phyloP scores from a whole-genome alignment of 2,329 filamentous ascomycete genomes.

The Clarireedia paspali region DNA sequence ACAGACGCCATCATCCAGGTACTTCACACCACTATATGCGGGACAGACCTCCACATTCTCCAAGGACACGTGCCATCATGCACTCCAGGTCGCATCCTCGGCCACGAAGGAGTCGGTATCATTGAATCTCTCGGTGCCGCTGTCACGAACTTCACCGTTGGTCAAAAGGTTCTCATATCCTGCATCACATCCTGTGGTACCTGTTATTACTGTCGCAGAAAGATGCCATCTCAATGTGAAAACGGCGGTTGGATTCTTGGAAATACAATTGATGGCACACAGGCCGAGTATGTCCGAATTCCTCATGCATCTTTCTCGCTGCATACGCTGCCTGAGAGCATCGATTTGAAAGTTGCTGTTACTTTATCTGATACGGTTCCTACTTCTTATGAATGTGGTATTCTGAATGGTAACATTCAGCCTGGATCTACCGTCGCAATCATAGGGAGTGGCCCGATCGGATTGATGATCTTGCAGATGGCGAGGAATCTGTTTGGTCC shows the following conservation, averaged over 20 bases:
- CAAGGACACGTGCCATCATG: constrained; percentile 45
- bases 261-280: constrained; percentile 63
- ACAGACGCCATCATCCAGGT: constrained; percentile 44
- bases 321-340: constrained; percentile 67
- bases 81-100: constrained; percentile 38
- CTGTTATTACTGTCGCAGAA: constrained; percentile 43
- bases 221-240: constrained; percentile 45
- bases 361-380: constrained; percentile 49
- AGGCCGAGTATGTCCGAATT: constrained; percentile 80
- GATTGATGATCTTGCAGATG: constrained; percentile 39
- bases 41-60: constrained; percentile 48
- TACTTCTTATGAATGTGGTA: constrained; percentile 48
- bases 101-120: constrained; percentile 46
- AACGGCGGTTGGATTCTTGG: constrained; percentile 47
- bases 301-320: constrained; percentile 75
- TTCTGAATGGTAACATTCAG: constrained; percentile 42
- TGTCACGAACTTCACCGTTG: constrained; percentile 39
- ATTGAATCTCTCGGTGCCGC: constrained; percentile 38
- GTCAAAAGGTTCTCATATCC: constrained; percentile 44
- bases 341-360: constrained; percentile 71
- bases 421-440: constrained; percentile 46
- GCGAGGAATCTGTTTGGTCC: constrained; percentile 39
- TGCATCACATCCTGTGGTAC: constrained; percentile 43
- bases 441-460: constrained; percentile 40
- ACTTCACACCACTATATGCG: constrained; percentile 43